Conservation (phyloP, 257 asterid genomes). For the Fraxinus quadrangulata region DNA sequence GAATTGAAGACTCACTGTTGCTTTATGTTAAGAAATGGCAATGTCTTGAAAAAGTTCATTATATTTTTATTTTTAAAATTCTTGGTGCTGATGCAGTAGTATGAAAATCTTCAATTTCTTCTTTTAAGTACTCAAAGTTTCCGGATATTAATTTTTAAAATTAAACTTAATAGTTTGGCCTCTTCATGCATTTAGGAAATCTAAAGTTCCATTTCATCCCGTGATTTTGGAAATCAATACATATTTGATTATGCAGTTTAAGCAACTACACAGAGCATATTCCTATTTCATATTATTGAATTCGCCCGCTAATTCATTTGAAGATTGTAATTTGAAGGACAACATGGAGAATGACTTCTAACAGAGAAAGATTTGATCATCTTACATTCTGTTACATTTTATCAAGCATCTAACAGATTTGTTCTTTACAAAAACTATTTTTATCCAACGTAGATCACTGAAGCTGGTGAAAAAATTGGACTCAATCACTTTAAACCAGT, state of each 20-base stretch:
- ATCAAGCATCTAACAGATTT: conserved; percentile 23
- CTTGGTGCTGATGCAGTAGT: neutral
- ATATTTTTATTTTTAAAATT: no score
- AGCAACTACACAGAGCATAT: neutral
- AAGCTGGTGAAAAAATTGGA: conserved; percentile 70
- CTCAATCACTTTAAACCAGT: conserved; percentile 87
- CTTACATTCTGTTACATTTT: neutral
- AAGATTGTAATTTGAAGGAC: neutral
- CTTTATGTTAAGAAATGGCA: neutral
- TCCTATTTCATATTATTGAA: neutral
- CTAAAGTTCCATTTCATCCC: neutral
- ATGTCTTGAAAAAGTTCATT: neutral
- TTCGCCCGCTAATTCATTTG: neutral
- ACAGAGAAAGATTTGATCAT: neutral
- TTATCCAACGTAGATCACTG: conserved; percentile 56
- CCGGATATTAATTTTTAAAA: neutral
- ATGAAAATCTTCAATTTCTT: neutral
- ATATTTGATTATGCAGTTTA: neutral
- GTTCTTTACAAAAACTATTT: conserved; percentile 20
- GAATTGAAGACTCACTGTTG: neutral
- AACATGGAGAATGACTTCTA: neutral
- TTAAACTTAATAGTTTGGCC: neutral
- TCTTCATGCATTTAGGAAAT: conserved; percentile 1
- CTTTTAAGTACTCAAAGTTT: neutral
- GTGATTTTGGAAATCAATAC: neutral